phyloP scores from a whole-genome alignment of 257 asterid species.

The Cinchona pubescens region DNA sequence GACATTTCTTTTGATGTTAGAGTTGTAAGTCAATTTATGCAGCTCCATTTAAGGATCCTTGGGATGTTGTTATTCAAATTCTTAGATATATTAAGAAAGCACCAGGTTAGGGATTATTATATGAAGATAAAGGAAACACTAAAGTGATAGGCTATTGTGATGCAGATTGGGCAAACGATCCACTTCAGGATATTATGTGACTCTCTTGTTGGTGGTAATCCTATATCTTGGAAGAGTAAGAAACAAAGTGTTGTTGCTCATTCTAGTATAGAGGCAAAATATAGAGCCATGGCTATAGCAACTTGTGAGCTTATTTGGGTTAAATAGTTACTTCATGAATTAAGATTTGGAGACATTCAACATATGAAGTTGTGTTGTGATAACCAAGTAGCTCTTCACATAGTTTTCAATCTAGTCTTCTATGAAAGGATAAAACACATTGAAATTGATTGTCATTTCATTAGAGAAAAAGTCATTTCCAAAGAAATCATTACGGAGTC shows the following conservation, averaged over 20 bases:
- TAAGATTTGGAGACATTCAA: not conserved
- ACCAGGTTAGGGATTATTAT: not conserved
- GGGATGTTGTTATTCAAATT: not conserved
- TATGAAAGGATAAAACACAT: not conserved
- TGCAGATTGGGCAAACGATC: not conserved
- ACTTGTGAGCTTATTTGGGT: not conserved
- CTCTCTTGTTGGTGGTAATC: not conserved
- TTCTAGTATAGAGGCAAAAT: no score
- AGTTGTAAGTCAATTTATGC: slow-evolving; percentile 8
- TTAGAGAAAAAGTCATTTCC: not conserved
- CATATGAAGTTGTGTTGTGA: not conserved
- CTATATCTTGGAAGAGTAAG: not conserved
- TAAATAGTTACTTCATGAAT: not conserved
- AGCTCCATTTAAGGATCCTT: not conserved
- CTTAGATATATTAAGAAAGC: slow-evolving; percentile 1
- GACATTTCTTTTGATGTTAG: slow-evolving; percentile 7
- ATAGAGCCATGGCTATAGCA: no score
- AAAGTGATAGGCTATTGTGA: not conserved
- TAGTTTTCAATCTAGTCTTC: not conserved
- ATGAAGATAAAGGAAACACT: not conserved
- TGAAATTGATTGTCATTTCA: not conserved
- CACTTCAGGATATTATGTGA: not conserved
- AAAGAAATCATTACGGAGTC: not conserved
- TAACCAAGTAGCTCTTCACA: not conserved
- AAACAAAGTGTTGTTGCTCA: not conserved